Conservation (phyloP, 208 protist species). For the Crithidia expoeki region DNA sequence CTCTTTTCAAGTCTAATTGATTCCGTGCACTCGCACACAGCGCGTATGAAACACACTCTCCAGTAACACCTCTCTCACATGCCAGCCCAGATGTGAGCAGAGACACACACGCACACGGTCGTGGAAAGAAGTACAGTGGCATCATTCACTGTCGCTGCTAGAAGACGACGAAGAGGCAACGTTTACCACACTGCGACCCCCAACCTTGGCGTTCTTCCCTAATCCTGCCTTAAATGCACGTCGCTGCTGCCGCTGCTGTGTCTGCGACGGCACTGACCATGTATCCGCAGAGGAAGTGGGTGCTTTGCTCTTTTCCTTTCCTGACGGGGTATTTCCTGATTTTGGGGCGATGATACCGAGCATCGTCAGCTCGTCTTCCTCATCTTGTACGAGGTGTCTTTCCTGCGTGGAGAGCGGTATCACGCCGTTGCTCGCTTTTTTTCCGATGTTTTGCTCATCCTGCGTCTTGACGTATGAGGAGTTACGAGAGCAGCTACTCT, state of each 20-base stretch:
- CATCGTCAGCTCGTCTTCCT: constrained; percentile 17
- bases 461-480: background rate
- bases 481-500: background rate
- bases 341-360: background rate
- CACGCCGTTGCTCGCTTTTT: background rate
- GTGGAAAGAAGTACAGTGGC: background rate
- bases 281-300: background rate
- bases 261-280: background rate
- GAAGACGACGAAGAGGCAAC: constrained; percentile 18
- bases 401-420: constrained; percentile 8
- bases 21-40: too few species aligned
- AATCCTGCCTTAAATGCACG: background rate
- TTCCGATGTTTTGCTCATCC: background rate
- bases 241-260: background rate
- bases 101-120: too few species aligned
- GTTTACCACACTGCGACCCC: constrained; percentile 16
- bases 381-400: constrained; percentile 2
- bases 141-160: constrained; percentile 13
- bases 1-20: too few species aligned
- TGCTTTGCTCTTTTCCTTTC: background rate
- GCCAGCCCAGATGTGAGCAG: too few species aligned
- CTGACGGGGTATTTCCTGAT: background rate
- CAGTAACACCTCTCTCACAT: too few species aligned
- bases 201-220: background rate
- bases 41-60: too few species aligned